Evolutionary conservation across 2,329 filamentous ascomycete genomes (phyloP), one percentile per base, ranked within the genome.

Genomic region (Pezizomycotina sp.): DNA sequence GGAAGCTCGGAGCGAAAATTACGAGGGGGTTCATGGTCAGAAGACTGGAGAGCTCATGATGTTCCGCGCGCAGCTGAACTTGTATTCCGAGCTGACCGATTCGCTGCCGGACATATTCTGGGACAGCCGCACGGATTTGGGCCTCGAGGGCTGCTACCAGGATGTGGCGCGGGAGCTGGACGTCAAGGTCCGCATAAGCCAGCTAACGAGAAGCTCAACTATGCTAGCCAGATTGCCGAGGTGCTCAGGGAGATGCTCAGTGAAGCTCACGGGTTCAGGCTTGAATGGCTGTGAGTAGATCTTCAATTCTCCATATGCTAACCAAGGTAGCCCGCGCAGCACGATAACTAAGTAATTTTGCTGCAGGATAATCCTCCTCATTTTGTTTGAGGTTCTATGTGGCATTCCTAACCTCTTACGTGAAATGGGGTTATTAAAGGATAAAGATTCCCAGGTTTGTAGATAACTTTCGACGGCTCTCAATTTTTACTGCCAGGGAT

Each of bases 151-250:
- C 19, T 95, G 93, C 60, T 98, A 95, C 57, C 84, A 92, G 49
- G 79, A 89, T 56, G 82, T 93, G 25, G 84, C 86, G 25, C 72
- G 76, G 36, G 82, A 83, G 1, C 66, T 98, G 22, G 89, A 95
- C 57, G 84, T 95, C 15, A 79, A 80, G 21, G 80, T 89, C 16
- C 70, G 89, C 32, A 95, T 95, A 60, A 80, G 79, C 51, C 74
- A 81, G 12, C 60, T 95, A 98, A 98, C 56, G 81, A 92, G 60
- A 92, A 92, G 62, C 91, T 98, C 71, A 86, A 92, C 53, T 95
- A 98, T 56, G 89, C 86, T 1, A 80, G 89, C 53, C 86, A 95
- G 57, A 93, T 93, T 55, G 83, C 89, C 5, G 80, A 67, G 34
- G 84, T 95, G 10, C 60, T 95, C 43, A 67, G 89, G 39, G 82